phyloP scores from a whole-genome alignment of 2,329 filamentous ascomycete genomes.

The Fusarium scirpi region DNA sequence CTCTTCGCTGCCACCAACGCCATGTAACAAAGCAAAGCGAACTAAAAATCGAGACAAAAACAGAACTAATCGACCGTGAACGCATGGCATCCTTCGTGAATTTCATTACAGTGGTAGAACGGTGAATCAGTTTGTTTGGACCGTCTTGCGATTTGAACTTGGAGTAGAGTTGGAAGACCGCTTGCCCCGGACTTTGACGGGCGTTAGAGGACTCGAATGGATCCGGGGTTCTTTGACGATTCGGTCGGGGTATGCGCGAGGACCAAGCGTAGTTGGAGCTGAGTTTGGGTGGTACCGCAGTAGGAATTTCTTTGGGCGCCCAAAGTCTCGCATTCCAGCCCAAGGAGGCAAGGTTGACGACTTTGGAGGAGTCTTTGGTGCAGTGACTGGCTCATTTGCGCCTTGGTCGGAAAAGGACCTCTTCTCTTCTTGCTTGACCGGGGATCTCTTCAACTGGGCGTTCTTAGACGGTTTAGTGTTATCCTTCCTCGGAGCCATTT shows the following conservation, averaged over 20 bases:
- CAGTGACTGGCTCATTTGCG: neutral
- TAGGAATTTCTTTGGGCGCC: conserved; percentile 7
- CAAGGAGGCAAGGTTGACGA: conserved; percentile 19
- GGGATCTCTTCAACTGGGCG: neutral
- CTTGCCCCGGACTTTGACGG: conserved; percentile 36
- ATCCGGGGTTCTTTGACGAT: conserved; percentile 26
- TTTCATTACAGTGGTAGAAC: conserved; percentile 39
- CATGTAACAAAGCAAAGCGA: conserved; percentile 18
- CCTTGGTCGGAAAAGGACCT: neutral
- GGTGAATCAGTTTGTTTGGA: conserved; percentile 26
- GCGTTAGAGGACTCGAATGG: conserved; percentile 10
- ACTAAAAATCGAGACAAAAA: conserved; percentile 14
- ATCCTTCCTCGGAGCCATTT: neutral
- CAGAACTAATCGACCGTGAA: conserved; percentile 25
- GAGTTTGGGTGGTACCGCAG: neutral
- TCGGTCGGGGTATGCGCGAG: neutral
- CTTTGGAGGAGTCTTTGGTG: neutral
- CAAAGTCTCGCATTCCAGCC: conserved; percentile 20
- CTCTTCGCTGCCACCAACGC: conserved; percentile 45
- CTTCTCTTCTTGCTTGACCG: neutral
- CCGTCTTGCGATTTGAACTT: neutral
- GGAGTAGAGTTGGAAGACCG: conserved; percentile 9
- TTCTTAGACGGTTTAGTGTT: neutral
- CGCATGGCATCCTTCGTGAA: conserved; percentile 35
- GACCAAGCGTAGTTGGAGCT: conserved; percentile 9